phyloP scores from a whole-genome alignment of 257 asterid species.

The Solanum bulbocastanum region DNA sequence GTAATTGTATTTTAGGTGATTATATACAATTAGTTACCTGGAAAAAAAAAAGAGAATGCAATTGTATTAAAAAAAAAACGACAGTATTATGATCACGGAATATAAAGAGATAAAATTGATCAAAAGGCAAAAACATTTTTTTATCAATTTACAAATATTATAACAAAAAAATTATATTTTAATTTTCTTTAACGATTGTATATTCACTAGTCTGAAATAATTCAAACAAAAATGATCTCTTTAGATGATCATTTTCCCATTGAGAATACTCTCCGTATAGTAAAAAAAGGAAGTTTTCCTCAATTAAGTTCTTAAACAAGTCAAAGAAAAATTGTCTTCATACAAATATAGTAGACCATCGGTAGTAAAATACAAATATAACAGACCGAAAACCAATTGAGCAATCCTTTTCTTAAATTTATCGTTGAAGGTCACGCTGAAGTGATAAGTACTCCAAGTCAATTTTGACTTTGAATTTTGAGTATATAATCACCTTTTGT shows the following conservation, averaged over 20 bases:
- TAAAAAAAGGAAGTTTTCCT: neutral
- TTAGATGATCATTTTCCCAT: neutral
- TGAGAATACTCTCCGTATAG: neutral
- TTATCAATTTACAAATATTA: too few relatives aligned
- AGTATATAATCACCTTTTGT: too few relatives aligned
- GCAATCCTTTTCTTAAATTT: neutral
- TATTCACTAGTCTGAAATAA: neutral
- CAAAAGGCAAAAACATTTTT: neutral
- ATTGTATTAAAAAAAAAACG: neutral
- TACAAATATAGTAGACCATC: neutral
- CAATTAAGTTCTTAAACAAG: neutral
- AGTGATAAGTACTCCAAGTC: too few relatives aligned
- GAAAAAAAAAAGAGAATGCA: neutral
- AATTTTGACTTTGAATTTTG: too few relatives aligned
- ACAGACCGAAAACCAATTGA: neutral
- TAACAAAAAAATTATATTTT: neutral
- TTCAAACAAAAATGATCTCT: neutral
- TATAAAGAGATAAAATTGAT: neutral
- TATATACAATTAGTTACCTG: neutral
- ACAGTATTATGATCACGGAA: neutral
- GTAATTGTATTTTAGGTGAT: neutral
- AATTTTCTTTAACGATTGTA: neutral
- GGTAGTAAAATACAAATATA: neutral
- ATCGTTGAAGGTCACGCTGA: fast-evolving
- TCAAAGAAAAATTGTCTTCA: neutral